Conservation (phyloP, 2,329 filamentous ascomycete species). For the Aureobasidium sp. region DNA sequence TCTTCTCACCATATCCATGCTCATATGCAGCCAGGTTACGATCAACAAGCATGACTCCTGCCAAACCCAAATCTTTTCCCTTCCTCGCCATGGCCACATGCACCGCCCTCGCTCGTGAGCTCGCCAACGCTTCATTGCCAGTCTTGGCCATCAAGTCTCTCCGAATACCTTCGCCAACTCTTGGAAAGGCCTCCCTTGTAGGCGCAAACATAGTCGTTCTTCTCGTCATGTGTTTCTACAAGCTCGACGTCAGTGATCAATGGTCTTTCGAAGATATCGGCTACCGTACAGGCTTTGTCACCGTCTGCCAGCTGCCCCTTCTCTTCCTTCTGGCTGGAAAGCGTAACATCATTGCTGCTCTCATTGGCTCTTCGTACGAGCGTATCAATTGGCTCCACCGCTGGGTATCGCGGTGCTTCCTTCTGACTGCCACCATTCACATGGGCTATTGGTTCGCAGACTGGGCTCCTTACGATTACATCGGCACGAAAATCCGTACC, state of each 20-base stretch:
- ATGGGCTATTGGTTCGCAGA: constrained; percentile 62
- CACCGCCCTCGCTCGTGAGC: constrained; percentile 49
- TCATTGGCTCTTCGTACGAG: constrained; percentile 60
- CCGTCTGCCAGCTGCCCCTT: constrained; percentile 48
- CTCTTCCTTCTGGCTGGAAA: constrained; percentile 50
- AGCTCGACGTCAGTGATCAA: constrained; percentile 42
- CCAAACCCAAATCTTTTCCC: constrained; percentile 47
- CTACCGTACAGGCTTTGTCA: constrained; percentile 49
- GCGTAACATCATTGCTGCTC: constrained; percentile 51
- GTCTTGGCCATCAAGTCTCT: constrained; percentile 28
- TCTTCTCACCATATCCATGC: neutral
- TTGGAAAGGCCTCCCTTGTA: constrained; percentile 35
- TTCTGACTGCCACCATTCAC: constrained; percentile 61
- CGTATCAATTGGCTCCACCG: constrained; percentile 66
- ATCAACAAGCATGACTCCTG: constrained; percentile 38
- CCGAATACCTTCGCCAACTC: constrained; percentile 33
- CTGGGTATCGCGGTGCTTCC: constrained; percentile 63
- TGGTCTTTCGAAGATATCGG: constrained; percentile 50
- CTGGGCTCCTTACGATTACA: constrained; percentile 55
- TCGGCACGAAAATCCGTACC: constrained; percentile 51
- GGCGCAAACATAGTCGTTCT: constrained; percentile 43
- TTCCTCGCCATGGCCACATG: constrained; percentile 44
- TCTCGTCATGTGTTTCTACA: constrained; percentile 51
- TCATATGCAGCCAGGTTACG: constrained; percentile 35
- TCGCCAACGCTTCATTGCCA: constrained; percentile 40